Percentiles rank a stretch among this genome's conserved stretches.
Evolutionary conservation across 805 yeast genomes (phyloP).

Genomic region (Dipodascus albidus): DNA sequence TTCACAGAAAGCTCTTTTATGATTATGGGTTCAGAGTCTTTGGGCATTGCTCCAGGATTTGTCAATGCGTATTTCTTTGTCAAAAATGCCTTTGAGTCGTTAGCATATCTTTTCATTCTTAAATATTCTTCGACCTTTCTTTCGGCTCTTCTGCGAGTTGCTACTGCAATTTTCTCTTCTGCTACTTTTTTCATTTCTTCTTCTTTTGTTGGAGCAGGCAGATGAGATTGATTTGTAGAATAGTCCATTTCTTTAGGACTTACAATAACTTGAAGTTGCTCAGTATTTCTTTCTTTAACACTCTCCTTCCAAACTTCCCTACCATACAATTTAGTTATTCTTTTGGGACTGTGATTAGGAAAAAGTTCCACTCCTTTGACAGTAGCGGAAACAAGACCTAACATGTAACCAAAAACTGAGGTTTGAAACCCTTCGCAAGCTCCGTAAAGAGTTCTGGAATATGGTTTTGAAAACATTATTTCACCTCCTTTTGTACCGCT

Average conservation of each 20-base stretch:
- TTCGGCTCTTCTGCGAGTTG: not conserved
- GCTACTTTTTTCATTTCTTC: not conserved
- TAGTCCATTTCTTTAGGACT: not conserved
- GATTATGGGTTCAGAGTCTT: not conserved
- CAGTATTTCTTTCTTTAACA: not conserved
- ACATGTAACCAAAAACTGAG: not conserved
- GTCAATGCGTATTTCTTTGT: not conserved
- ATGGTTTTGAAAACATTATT: not conserved
- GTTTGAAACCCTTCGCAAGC: not conserved
- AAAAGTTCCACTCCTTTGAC: not conserved
- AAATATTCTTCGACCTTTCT: not conserved
- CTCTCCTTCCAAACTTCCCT: not conserved
- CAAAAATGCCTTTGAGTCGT: not conserved
- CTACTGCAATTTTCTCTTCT: not conserved
- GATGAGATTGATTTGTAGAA: not conserved
- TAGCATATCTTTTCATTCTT: not conserved
- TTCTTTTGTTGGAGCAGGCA: not conserved
- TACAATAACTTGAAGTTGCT: not conserved
- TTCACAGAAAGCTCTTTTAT: not conserved
- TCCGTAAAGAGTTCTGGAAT: not conserved
- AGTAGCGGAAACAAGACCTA: not conserved
- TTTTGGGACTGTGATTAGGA: not conserved
- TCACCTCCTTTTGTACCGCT: not conserved
- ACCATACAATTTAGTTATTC: not conserved
- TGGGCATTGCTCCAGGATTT: not conserved